These are phyloP conservation scores for Cladosporium sp. DNA, from an alignment of 2,329 filamentous ascomycete genomes.

Conservation along the genomic window DNA sequence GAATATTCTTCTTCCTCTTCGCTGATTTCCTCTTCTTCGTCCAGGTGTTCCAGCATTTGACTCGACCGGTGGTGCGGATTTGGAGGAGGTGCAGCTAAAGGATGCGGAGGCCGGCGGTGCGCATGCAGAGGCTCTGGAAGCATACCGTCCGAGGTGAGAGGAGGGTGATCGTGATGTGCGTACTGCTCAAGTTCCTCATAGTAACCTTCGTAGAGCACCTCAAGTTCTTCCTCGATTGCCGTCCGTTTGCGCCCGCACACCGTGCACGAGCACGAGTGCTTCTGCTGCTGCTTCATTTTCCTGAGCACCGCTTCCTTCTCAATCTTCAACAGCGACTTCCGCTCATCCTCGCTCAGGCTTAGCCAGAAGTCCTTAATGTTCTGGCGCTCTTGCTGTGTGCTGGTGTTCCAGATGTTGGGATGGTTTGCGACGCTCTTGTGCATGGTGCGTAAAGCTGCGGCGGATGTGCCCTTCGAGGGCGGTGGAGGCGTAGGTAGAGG, in stretches of 20 bases:
- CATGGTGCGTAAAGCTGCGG: constrained; percentile 14
- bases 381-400: constrained; percentile 86
- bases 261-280: constrained; percentile 96
- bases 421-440: constrained; percentile 34
- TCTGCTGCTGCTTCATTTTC: constrained; percentile 99
- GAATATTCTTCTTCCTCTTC: constrained; percentile 60
- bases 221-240: constrained; percentile 95
- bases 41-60: constrained; percentile 63
- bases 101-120: constrained; percentile 35
- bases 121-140: constrained; percentile 44
- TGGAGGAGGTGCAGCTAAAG: constrained; percentile 27
- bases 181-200: constrained; percentile 98
- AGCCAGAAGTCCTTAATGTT: constrained; percentile 99
- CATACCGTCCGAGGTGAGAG: constrained; percentile 54
- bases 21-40: constrained; percentile 50
- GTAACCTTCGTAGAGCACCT: constrained; percentile 96
- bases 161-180: constrained; percentile 70
- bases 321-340: constrained; percentile 91
- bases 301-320: constrained; percentile 96
- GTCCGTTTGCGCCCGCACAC: constrained; percentile 94
- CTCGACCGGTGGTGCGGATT: constrained; percentile 61
- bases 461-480: constrained; percentile 12
- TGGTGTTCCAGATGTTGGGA: constrained; percentile 96
- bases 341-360: constrained; percentile 85
- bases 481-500: constrained; percentile 19